Evolutionary conservation across 2,329 filamentous ascomycete species (phyloP).

Genomic region (Fusarium longipes): DNA sequence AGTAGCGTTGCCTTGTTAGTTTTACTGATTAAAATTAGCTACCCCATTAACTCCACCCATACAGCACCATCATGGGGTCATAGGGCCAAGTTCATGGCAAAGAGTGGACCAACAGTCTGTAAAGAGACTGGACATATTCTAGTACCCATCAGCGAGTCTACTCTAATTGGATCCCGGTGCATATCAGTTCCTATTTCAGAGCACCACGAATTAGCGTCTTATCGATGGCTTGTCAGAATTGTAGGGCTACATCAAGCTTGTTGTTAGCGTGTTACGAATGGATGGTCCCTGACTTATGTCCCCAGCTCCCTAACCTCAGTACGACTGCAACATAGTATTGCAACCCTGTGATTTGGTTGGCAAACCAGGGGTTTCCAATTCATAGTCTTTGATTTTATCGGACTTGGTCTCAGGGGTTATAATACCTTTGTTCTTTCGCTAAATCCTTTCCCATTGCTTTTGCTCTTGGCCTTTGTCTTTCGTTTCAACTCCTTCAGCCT

Average conservation of each 20-base stretch:
- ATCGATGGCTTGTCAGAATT: too few relatives aligned
- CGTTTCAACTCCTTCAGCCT: not conserved
- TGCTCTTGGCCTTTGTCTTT: not conserved
- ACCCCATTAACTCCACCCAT: not conserved
- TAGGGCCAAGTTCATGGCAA: too few relatives aligned
- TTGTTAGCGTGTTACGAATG: too few relatives aligned
- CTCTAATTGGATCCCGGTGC: too few relatives aligned
- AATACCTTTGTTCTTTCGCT: not conserved
- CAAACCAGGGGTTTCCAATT: not conserved
- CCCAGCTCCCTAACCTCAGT: not conserved
- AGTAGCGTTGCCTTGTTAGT: not conserved
- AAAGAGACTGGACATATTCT: too few relatives aligned
- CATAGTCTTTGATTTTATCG: not conserved
- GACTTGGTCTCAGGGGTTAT: not conserved
- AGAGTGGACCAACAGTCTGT: too few relatives aligned
- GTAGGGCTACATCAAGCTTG: too few relatives aligned
- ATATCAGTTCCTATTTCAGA: too few relatives aligned
- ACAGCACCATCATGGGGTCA: too few relatives aligned
- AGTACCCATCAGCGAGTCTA: too few relatives aligned
- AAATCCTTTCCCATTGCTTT: not conserved
- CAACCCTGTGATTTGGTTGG: not conserved
- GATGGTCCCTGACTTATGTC: too few relatives aligned
- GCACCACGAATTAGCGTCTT: too few relatives aligned
- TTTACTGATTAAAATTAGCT: not conserved
- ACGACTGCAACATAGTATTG: not conserved